Evolutionary conservation across 345 rosid genomes (phyloP).

Genomic region (Triadica sebifera): DNA sequence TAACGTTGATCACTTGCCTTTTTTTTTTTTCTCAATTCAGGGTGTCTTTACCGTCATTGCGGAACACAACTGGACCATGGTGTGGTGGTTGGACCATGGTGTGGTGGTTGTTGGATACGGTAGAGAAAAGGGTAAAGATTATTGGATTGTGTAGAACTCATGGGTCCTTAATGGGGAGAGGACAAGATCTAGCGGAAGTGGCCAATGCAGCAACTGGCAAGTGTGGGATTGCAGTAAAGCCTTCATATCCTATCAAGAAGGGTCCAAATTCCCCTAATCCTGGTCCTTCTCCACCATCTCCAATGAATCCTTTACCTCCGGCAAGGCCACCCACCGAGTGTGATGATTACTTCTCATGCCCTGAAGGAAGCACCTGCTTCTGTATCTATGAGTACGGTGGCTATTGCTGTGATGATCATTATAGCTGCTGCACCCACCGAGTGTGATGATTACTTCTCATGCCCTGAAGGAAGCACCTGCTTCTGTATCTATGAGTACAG

Average conservation of each 20-base stretch:
- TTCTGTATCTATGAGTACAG: constrained; percentile 28
- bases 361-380: constrained; percentile 31
- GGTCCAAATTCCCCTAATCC: constrained; percentile 31
- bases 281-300: constrained; percentile 31
- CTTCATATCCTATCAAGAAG: constrained; percentile 30
- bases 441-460: constrained; percentile 30
- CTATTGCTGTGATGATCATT: constrained; percentile 26
- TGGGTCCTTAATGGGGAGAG: constrained; percentile 33
- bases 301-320: constrained; percentile 29
- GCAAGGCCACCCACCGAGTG: constrained; percentile 12
- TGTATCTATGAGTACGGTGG: constrained; percentile 19
- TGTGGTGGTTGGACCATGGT: too few relatives aligned
- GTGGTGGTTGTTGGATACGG: constrained; percentile 32
- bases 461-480: constrained; percentile 29
- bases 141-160: constrained; percentile 30
- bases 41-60: constrained; percentile 26
- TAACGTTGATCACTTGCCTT: background rate
- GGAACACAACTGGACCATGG: constrained; percentile 27
- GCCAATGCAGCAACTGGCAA: constrained; percentile 21
- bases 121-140: constrained; percentile 19
- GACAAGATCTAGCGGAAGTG: constrained; percentile 26
- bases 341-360: constrained; percentile 30
- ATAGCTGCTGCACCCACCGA: constrained; percentile 30
- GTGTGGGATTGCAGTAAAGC: constrained; percentile 26
- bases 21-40: background rate